Evolutionary conservation across 23 red algal species (phyloP), one percentile per base, ranked within the genome.

Genomic region (Chondrus crispus): DNA sequence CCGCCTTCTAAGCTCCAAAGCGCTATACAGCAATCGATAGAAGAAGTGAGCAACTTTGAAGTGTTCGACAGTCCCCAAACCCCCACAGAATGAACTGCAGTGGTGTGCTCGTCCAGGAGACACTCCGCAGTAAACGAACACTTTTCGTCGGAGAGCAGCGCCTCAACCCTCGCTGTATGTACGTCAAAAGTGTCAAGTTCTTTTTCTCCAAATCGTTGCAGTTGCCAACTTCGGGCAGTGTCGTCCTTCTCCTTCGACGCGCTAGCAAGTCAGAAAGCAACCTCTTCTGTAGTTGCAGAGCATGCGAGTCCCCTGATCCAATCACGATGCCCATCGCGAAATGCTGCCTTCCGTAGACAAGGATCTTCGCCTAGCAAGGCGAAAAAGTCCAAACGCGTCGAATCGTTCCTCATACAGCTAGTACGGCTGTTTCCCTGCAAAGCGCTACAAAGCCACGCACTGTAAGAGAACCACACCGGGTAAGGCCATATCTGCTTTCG

Each of bases 21-120:
- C 4, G 89, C 76, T 38, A 92, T 68, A 13, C 68, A 83, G 50
- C 89, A 71, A 58, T 92, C 89, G 76, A 92, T 92, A 2, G 88
- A 92, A 2, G 89, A 52, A 64, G 89, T 84, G 13, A 92, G 52
- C 54, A 92, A 63, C 28, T 55, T 42, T n/a, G n/a, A n/a, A n/a
- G n/a, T n/a, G n/a, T n/a, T n/a, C n/a, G n/a, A n/a, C n/a, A n/a
- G n/a, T n/a, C n/a, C n/a, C 32, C 64, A 75, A 54, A 92, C 82
- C 6, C 46, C 39, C 7, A 92, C 77, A 46, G 68, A 53, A 50
- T 75, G 89, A 16, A 92, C 89, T 7, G 89, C 63, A 74, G 58
- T 42, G 3, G 62, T 84, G 58, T 92, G 89, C 42, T 92, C 89
- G 48, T 71, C 58, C 30, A 92, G 77, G 19, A 84, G 54, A 44